Conservation (phyloP, 805 yeast species). For the Kodamaea fukazawae region DNA sequence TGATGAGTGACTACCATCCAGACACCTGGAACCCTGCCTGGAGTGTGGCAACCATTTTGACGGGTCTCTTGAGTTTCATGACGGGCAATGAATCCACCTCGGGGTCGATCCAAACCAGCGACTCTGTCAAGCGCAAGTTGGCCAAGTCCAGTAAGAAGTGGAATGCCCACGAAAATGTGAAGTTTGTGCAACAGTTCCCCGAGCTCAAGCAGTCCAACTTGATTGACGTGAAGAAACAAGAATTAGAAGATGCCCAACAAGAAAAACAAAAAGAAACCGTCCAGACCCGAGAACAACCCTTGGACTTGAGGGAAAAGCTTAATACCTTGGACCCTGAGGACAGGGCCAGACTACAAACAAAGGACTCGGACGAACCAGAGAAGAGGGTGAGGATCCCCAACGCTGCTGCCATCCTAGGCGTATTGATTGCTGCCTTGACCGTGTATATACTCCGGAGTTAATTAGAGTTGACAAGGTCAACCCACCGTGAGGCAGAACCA, state of each 20-base stretch:
- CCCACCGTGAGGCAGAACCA: no score
- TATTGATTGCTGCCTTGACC: slow-evolving; percentile 8
- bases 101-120: slow-evolving; percentile 72
- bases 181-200: slow-evolving; percentile 65
- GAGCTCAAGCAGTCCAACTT: slow-evolving; percentile 53
- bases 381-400: slow-evolving; percentile 2
- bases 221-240: slow-evolving; percentile 21
- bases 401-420: slow-evolving; percentile 8
- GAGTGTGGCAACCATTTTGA: slow-evolving; percentile 86
- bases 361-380: slow-evolving; percentile 1
- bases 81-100: slow-evolving; percentile 82
- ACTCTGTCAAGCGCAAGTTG: slow-evolving; percentile 49
- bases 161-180: slow-evolving; percentile 53
- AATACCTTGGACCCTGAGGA: slow-evolving; percentile 65
- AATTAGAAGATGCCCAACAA: slow-evolving; percentile 17
- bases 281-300: slow-evolving; percentile 1
- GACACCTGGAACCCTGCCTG: slow-evolving; percentile 96
- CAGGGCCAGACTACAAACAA: slow-evolving; percentile 42
- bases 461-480: no score
- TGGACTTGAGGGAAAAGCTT: slow-evolving; percentile 33
- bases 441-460: slow-evolving; percentile 1
- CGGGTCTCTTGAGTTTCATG: slow-evolving; percentile 89
- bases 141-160: slow-evolving; percentile 63
- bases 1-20: slow-evolving; percentile 95
- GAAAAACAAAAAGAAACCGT: slow-evolving; percentile 5